phyloP scores from a whole-genome alignment of 2,329 filamentous ascomycete genomes.

The Dactylellina leptospora region DNA sequence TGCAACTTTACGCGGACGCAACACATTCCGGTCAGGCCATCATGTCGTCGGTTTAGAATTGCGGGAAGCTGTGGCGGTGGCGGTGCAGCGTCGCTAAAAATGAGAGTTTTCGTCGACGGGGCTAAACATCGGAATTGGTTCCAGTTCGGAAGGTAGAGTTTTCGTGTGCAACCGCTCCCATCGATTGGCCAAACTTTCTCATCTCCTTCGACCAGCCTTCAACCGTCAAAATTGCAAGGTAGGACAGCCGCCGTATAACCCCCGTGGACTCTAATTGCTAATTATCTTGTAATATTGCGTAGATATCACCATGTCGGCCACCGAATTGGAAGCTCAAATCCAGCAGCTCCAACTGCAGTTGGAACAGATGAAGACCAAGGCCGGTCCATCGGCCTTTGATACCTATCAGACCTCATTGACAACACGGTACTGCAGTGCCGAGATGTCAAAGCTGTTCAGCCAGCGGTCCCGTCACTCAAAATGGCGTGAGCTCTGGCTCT shows the following conservation, averaged over 20 bases:
- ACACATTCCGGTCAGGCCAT: background rate
- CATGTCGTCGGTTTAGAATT: no score
- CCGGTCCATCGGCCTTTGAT: constrained; percentile 59
- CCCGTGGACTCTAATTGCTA: background rate
- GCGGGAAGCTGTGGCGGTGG: background rate
- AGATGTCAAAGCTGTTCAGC: constrained; percentile 83
- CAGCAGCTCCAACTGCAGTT: constrained; percentile 18
- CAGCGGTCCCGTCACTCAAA: constrained; percentile 76
- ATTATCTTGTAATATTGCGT: background rate
- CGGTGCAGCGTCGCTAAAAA: constrained; percentile 1
- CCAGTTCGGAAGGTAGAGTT: constrained; percentile 19
- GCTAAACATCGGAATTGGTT: constrained; percentile 8
- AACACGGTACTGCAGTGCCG: constrained; percentile 74
- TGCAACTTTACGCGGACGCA: no score
- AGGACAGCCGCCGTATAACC: background rate
- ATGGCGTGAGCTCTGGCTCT: constrained; percentile 87
- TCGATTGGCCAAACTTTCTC: background rate
- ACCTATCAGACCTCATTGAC: constrained; percentile 74
- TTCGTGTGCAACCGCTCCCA: background rate
- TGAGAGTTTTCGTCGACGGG: constrained; percentile 2
- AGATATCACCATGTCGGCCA: background rate
- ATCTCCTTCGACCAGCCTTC: background rate
- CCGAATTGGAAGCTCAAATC: constrained; percentile 2
- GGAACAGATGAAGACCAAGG: constrained; percentile 8
- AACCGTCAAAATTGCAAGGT: background rate